phyloP scores from a whole-genome alignment of 768 basidiomycete species.

The Rhizopogon salebrosus region DNA sequence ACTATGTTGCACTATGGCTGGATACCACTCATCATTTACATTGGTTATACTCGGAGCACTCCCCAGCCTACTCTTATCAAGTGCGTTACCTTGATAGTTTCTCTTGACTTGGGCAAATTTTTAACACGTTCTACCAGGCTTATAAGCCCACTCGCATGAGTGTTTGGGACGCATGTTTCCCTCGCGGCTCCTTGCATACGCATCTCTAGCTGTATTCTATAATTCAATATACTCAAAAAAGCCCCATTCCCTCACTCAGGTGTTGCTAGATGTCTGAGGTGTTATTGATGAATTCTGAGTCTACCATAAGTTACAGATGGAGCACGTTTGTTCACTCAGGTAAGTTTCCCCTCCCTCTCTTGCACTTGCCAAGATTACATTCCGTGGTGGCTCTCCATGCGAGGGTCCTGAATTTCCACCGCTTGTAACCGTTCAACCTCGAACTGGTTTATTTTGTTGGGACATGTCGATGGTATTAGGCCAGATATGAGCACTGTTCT shows the following conservation, averaged over 20 bases:
- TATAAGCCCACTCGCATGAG: constrained; percentile 88
- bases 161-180: constrained; percentile 9
- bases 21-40: constrained; percentile 95
- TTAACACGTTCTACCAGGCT: constrained; percentile 45
- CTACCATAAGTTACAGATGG: background rate
- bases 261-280: background rate
- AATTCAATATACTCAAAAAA: constrained; percentile 13
- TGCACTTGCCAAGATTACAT: constrained; percentile 46
- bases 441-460: constrained; percentile 44
- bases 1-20: constrained; percentile 91
- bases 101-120: constrained; percentile 2
- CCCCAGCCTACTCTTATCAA: constrained; percentile 95
- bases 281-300: background rate
- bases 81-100: constrained; percentile 43
- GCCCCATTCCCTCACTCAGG: background rate
- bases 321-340: constrained; percentile 7
- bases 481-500: constrained; percentile 75
- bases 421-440: constrained; percentile 42
- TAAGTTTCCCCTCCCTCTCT: constrained; percentile 20
- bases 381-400: constrained; percentile 52
- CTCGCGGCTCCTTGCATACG: constrained; percentile 2
- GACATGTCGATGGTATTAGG: constrained; percentile 68
- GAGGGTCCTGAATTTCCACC: constrained; percentile 21
- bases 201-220: constrained; percentile 23
- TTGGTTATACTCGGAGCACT: constrained; percentile 89